Evolutionary conservation across 1,284 basidiomycete genomes (phyloP).

Genomic region (Rhodotorula mucilaginosa): DNA sequence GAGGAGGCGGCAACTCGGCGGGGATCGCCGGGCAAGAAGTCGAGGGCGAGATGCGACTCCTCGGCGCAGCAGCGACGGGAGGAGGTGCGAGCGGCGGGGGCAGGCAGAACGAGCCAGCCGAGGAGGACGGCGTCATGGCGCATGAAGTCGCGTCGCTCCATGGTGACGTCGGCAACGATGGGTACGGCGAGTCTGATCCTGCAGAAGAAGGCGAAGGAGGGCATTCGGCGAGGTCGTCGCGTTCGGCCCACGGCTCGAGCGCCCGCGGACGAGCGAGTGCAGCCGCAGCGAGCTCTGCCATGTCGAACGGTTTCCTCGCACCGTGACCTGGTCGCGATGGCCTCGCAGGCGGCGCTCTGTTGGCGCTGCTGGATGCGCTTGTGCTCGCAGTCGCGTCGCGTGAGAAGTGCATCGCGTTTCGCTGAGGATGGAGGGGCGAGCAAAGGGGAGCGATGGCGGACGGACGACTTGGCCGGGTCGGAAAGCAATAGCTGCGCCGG

Average conservation of each 20-base stretch:
- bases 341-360: neutral
- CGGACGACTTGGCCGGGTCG: no score
- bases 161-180: constrained; percentile 55
- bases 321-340: neutral
- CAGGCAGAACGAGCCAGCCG: constrained; percentile 33
- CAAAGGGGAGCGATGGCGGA: neutral
- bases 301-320: constrained; percentile 28
- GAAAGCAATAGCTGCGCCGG: no score
- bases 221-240: constrained; percentile 23
- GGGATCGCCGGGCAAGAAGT: neutral
- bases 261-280: constrained; percentile 32
- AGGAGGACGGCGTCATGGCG: constrained; percentile 50
- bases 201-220: constrained; percentile 55
- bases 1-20: constrained; percentile 8
- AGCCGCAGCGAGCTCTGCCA: constrained; percentile 31
- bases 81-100: constrained; percentile 13
- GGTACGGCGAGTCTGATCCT: constrained; percentile 41
- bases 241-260: constrained; percentile 34
- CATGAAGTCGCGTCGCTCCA: constrained; percentile 55
- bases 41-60: constrained; percentile 4
- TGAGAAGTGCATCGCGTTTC: neutral
- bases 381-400: neutral
- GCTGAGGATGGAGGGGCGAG: neutral
- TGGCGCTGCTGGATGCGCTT: neutral
- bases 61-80: constrained; percentile 2